Evolutionary conservation across 2,329 filamentous ascomycete species (phyloP), one percentile per base, ranked within the genome.

Genomic region (Diaporthe amygdali): DNA sequence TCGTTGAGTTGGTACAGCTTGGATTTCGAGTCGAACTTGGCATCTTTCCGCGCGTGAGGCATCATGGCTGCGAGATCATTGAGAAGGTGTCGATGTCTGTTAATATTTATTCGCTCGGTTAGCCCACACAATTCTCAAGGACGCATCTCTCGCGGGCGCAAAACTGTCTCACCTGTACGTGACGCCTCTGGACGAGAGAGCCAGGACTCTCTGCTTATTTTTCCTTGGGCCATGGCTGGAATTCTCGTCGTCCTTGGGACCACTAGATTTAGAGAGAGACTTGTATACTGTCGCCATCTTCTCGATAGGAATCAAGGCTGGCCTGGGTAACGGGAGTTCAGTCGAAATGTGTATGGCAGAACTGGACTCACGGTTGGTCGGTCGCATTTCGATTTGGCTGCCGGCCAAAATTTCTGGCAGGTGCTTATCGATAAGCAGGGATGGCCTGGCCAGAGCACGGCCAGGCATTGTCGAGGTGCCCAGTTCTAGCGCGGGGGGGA

Each of bases 21-120:
- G 46, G 94, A 95, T 84, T 98, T 98, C 67, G 94, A 96, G 82
- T 99, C 96, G 75, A 98, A 94, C 84, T 99, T 99, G 77, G 93
- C 94, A 81, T 99, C 96, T 85, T 97, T 97, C 79, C 94, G 91
- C 75, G 92, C 92, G 81, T 99, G 96, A 2, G 96, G 96, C 75
- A 99, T 91, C 82, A 99, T 91, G 37, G 93, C 89, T 71, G 94
- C 91, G 59, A 99, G 87, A 79, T 99, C 96, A 78, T 95, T 94
- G 74, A 99, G 88, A 52, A 99, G 87, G 84, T 99, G 96, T 52
- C 96, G 93, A 82, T 98, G 96, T 82, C 96, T 97, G 76, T 47
- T 72, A 66, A 41, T 59, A 55, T 22, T 20, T 14, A 46, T 17
- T 68, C 44, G 25, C 14, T 39, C 14, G 17, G 30, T 72, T 39